A percentile compares a stretch with the other conserved stretches of the same genome.
These are phyloP conservation scores for Knoxdaviesia proteae DNA, from an alignment of 2,329 filamentous ascomycete genomes.

Conservation along the genomic window DNA sequence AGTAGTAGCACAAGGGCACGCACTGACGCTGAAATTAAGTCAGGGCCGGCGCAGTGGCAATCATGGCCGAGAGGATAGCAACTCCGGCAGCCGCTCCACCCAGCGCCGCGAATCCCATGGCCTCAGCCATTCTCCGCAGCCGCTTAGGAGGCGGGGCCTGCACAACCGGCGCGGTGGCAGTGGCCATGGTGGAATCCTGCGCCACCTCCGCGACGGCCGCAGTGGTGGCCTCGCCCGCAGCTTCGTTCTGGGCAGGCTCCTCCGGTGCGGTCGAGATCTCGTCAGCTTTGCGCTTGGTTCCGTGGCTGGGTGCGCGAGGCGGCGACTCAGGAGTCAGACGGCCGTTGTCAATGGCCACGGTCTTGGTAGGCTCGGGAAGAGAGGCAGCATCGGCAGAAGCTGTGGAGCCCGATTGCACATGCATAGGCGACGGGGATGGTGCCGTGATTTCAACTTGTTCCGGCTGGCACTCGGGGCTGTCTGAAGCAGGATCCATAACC, in stretches of 20 bases:
- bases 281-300: constrained; percentile 3
- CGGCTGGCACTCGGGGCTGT: too few species aligned
- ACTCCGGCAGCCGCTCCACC: constrained; percentile 15
- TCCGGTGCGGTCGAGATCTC: constrained; percentile 3
- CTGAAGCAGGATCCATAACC: too few species aligned
- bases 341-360: too few species aligned
- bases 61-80: constrained; percentile 15
- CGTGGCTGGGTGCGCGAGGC: too few species aligned
- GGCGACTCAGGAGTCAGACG: constrained; percentile 3
- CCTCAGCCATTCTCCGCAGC: constrained; percentile 11
- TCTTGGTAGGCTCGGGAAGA: not conserved
- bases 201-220: not conserved
- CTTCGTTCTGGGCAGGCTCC: not conserved
- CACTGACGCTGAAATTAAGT: constrained; percentile 1
- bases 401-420: not conserved
- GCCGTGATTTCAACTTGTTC: too few species aligned
- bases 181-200: not conserved
- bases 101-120: constrained; percentile 15
- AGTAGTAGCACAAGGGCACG: too few species aligned
- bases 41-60: constrained; percentile 17
- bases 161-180: not conserved
- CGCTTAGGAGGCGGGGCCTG: constrained; percentile 9
- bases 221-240: not conserved
- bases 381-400: not conserved
- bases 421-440: too few species aligned